Conservation (phyloP, 805 yeast species). For the Metschnikowia drakensbergensis region DNA sequence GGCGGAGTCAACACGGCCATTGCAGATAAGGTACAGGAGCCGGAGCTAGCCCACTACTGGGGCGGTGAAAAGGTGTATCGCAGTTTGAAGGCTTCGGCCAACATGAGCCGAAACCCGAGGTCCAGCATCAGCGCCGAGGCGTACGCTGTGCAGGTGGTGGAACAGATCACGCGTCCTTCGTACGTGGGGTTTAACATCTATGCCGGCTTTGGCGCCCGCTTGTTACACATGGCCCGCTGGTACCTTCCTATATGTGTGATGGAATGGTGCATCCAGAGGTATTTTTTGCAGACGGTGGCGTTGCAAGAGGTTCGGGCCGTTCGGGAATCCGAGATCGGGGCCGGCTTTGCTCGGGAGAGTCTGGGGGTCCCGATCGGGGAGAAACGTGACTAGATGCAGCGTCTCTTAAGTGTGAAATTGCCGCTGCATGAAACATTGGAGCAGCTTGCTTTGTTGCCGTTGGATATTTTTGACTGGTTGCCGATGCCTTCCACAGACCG, state of each 20-base stretch:
- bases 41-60: conserved; percentile 6
- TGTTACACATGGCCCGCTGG: conserved; percentile 14
- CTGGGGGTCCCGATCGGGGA: too few species aligned
- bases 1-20: conserved; percentile 40
- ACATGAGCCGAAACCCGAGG: conserved; percentile 15
- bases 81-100: conserved; percentile 7
- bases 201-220: conserved; percentile 10
- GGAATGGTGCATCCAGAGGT: conserved; percentile 10
- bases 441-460: too few species aligned
- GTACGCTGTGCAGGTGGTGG: conserved; percentile 15
- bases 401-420: too few species aligned
- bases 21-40: conserved; percentile 15
- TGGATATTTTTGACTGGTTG: too few species aligned
- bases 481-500: too few species aligned
- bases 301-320: conserved; percentile 6
- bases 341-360: too few species aligned
- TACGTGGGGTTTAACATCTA: conserved; percentile 18
- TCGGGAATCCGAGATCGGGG: conserved; percentile 1
- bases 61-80: conserved; percentile 8
- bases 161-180: conserved; percentile 5
- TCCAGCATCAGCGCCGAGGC: conserved; percentile 5
- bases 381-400: too few species aligned
- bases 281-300: conserved; percentile 14
- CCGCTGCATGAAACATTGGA: too few species aligned
- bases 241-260: conserved; percentile 13